Base-by-base conservation (phyloP, 2,329 filamentous ascomycete species). In the Colletotrichum trifolii region DNA sequence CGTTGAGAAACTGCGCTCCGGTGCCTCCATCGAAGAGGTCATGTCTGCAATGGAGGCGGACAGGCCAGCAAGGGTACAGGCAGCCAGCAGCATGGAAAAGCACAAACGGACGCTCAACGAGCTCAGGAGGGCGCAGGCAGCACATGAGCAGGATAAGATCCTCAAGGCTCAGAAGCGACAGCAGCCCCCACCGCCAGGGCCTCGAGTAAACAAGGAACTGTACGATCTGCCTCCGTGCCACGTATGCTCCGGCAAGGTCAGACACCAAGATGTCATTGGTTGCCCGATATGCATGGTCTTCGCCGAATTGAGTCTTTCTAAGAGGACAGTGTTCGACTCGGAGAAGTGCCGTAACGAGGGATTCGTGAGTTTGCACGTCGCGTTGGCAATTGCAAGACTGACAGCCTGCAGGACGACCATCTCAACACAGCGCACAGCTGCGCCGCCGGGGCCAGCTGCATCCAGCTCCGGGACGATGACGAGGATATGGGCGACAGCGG, bases 261-360 rank as follows among this genome's bases (percentile, higher is more conserved):
- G 78, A 12, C 49, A 71, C 2, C 74, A 76, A 47, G 71, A 77
- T 8, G 77, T 83, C 8, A 61, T 80, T 1, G 78, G 79, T 6
- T 85, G 83, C 55, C 73, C 78, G 2, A 54, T 83, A 6, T 85
- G 83, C 69, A 79, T 84, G 67, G 71, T 80, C n/a, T 71, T 82
- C 2, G 66, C 72, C 10, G 73, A 79, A 43, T 74, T 79, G 63
- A 77, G 78, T 11, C 73, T 79, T 4, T 66, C 66, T 9, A 71
- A 73, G 54, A 73, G 81, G 60, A 79, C 78, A 2, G 71, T 82
- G 8, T 85, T 82, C 67, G 84, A 82, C 70, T 82, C 80, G 1
- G 74, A 79, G 7, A 73, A 73, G 33, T 84, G 82, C 67, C 74
- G 74, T 35, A 71, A 76, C 7, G 73, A 76, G 43, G 77, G 76